Percentiles rank a stretch among this genome's conserved stretches.
Conservation (phyloP, 163 green algal species). For the Volvox carteri region DNA sequence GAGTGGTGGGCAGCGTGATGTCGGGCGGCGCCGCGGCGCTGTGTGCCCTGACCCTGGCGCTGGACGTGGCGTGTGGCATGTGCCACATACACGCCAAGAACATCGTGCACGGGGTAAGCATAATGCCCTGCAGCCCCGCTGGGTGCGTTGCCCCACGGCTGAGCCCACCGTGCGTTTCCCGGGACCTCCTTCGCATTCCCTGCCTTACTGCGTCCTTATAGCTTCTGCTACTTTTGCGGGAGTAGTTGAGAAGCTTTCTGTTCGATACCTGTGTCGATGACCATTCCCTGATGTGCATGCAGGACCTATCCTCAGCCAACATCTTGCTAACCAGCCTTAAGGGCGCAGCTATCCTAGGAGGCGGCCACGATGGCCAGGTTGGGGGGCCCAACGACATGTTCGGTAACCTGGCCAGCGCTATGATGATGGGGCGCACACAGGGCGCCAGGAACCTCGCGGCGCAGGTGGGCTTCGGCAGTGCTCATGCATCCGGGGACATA, state of each 20-base stretch:
- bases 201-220: no score
- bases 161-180: no score
- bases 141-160: no score
- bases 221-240: no score
- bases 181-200: no score
- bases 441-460: background rate
- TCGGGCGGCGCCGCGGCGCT: slow-evolving; percentile 34
- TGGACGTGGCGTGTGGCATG: slow-evolving; percentile 53
- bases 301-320: slow-evolving; percentile 52
- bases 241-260: no score
- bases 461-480: no score
- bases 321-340: slow-evolving; percentile 36
- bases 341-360: background rate
- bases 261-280: no score
- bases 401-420: slow-evolving; percentile 15
- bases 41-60: slow-evolving; percentile 43
- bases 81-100: slow-evolving; percentile 54
- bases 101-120: slow-evolving; percentile 52
- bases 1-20: slow-evolving; percentile 21
- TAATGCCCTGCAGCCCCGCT: background rate
- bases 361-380: background rate
- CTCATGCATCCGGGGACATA: no score
- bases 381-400: slow-evolving; percentile 13
- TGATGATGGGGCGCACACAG: background rate
- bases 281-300: background rate